Conservation (phyloP, 495 filamentous ascomycete species). For the Tuber indicum region DNA sequence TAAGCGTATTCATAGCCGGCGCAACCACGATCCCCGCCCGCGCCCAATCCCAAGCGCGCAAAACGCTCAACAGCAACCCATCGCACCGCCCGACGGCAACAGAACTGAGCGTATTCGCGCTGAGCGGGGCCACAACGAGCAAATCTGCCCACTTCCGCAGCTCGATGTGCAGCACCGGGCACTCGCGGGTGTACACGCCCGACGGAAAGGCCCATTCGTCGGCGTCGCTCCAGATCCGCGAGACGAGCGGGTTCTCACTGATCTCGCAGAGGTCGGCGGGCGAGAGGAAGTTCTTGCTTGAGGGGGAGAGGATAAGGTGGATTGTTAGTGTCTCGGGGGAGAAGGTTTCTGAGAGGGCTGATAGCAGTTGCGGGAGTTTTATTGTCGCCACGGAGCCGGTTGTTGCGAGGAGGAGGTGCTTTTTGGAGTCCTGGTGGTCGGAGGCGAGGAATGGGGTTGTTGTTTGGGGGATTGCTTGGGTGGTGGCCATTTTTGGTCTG, state of each 20-base stretch:
- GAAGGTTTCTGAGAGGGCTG: slow-evolving; percentile 51
- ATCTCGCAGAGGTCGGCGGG: slow-evolving; percentile 55
- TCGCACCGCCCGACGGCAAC: slow-evolving; percentile 61
- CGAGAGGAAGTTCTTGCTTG: slow-evolving; percentile 64
- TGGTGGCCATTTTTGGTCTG: slow-evolving; percentile 5
- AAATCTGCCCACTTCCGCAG: slow-evolving; percentile 72
- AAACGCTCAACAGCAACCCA: slow-evolving; percentile 61
- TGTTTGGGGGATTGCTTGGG: background rate
- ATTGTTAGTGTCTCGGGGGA: slow-evolving; percentile 54
- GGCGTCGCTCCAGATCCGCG: slow-evolving; percentile 50
- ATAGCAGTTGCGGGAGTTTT: slow-evolving; percentile 70
- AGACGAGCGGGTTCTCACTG: slow-evolving; percentile 48
- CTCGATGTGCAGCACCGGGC: slow-evolving; percentile 77
- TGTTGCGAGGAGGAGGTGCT: slow-evolving; percentile 70
- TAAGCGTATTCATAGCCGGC: slow-evolving; percentile 82
- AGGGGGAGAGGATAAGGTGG: slow-evolving; percentile 67
- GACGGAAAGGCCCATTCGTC: slow-evolving; percentile 78
- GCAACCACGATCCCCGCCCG: slow-evolving; percentile 46
- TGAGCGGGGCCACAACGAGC: slow-evolving; percentile 70
- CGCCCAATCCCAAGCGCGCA: slow-evolving; percentile 74
- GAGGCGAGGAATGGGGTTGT: slow-evolving; percentile 10
- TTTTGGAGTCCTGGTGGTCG: slow-evolving; percentile 11
- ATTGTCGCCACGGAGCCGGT: slow-evolving; percentile 80
- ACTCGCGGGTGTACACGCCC: slow-evolving; percentile 51
- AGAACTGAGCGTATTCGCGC: slow-evolving; percentile 76